These are phyloP conservation scores for Fragaria nilgerrensis DNA, from an alignment of 306 rosid species.

Conservation along the genomic window DNA sequence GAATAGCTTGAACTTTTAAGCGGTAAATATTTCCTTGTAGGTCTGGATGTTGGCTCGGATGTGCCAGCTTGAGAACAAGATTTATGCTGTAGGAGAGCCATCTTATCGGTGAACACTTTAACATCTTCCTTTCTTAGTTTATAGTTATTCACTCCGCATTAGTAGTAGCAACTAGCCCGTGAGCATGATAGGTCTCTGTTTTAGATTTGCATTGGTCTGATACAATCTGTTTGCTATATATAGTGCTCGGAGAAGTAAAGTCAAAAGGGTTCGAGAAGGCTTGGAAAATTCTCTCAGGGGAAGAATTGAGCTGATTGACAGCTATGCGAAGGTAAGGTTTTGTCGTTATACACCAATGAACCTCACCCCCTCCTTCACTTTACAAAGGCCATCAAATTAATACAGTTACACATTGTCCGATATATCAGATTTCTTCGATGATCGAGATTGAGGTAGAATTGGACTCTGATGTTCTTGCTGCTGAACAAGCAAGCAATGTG, in stretches of 20 bases:
- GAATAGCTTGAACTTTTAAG: background rate
- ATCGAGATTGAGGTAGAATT: conserved; percentile 95
- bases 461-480: conserved; percentile 89
- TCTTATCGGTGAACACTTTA: conserved; percentile 65
- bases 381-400: conserved; percentile 20
- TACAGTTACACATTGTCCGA: conserved; percentile 14
- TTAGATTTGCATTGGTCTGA: conserved; percentile 16
- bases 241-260: conserved; percentile 73
- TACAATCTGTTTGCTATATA: conserved; percentile 14
- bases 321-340: conserved; percentile 79
- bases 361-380: background rate
- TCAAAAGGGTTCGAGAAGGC: conserved; percentile 77
- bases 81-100: conserved; percentile 89
- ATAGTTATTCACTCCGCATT: background rate
- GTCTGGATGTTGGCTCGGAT: conserved; percentile 98
- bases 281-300: conserved; percentile 77
- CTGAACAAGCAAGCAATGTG: conserved; percentile 77
- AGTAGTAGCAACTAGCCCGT: background rate
- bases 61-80: conserved; percentile 97
- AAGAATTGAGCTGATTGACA: conserved; percentile 78
- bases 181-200: background rate
- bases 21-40: conserved; percentile 38
- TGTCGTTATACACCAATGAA: conserved; percentile 16
- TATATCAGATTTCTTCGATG: conserved; percentile 80
- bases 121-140: conserved; percentile 20